Conservation (phyloP, 2,329 filamentous ascomycete species). For the Phyllosticta capitalensis region DNA sequence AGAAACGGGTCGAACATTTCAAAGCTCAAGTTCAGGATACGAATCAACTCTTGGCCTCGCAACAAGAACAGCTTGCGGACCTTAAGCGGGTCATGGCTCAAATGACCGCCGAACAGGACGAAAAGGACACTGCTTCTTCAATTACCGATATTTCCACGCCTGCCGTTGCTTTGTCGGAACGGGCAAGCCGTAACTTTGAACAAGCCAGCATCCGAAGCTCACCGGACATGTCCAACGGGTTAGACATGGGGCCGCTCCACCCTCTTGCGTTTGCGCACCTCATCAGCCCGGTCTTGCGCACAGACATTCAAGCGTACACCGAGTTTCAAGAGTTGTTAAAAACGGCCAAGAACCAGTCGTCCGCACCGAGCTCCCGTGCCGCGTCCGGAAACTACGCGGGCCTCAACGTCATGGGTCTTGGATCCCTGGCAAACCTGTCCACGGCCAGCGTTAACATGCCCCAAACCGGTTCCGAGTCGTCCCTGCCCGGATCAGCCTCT, state of each 20-base stretch:
- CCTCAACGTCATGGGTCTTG: slow-evolving; percentile 50
- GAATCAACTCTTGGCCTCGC: slow-evolving; percentile 72
- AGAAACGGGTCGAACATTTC: slow-evolving; percentile 81
- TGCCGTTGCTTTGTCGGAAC: slow-evolving; percentile 49
- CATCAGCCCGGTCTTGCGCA: slow-evolving; percentile 72
- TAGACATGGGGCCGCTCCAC: slow-evolving; percentile 49
- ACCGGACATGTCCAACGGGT: slow-evolving; percentile 38
- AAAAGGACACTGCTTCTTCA: slow-evolving; percentile 44
- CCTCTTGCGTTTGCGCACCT: slow-evolving; percentile 72
- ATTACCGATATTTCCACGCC: slow-evolving; percentile 63
- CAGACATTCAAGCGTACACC: slow-evolving; percentile 68
- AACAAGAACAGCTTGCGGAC: slow-evolving; percentile 86
- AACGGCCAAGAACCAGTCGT: slow-evolving; percentile 45
- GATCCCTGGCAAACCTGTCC: slow-evolving; percentile 34
- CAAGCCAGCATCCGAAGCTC: slow-evolving; percentile 38
- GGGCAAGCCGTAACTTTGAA: slow-evolving; percentile 53
- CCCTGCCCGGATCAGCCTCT: slow-evolving; percentile 38
- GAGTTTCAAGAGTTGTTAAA: slow-evolving; percentile 75
- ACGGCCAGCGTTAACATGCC: slow-evolving; percentile 23
- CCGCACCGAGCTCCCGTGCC: slow-evolving; percentile 53
- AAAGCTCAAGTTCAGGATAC: slow-evolving; percentile 78
- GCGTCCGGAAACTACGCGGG: slow-evolving; percentile 62
- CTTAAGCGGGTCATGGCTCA: slow-evolving; percentile 88
- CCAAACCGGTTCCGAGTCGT: slow-evolving; percentile 37
- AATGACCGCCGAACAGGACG: slow-evolving; percentile 65